Evolutionary conservation across 129 eudicot genomes (phyloP).

Genomic region (Lactuca sativa): DNA sequence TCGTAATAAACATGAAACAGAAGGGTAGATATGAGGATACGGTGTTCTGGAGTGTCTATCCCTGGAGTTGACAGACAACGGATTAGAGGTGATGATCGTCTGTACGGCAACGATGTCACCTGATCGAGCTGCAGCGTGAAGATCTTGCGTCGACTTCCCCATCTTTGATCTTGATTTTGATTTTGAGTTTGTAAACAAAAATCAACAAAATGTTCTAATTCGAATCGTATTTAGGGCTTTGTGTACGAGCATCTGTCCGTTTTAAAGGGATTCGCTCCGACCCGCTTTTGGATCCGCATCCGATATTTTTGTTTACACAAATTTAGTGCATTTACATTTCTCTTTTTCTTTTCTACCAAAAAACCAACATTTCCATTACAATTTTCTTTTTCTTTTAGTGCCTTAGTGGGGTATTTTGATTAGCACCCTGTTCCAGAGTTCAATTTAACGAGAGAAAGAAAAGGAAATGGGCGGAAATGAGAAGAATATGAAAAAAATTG

Average conservation of each 20-base stretch:
- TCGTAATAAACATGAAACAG: neutral
- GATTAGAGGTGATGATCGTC: constrained; percentile 60
- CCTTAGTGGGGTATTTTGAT: too few species aligned
- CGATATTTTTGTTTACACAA: neutral
- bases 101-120: constrained; percentile 70
- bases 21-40: constrained; percentile 53
- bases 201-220: neutral
- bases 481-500: too few species aligned
- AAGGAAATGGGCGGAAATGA: too few species aligned
- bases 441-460: too few species aligned
- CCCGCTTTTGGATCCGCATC: neutral
- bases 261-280: neutral
- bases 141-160: constrained; percentile 31
- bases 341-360: too few species aligned
- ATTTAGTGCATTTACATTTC: too few species aligned
- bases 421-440: too few species aligned
- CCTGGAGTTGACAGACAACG: constrained; percentile 74
- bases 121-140: constrained; percentile 79
- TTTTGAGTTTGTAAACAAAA: neutral
- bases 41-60: constrained; percentile 96
- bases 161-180: neutral
- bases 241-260: neutral
- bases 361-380: too few species aligned
- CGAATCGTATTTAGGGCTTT: neutral
- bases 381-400: too few species aligned